These are phyloP conservation scores for Pachyrhizus erosus DNA, from an alignment of 306 rosid species.

Conservation along the genomic window DNA sequence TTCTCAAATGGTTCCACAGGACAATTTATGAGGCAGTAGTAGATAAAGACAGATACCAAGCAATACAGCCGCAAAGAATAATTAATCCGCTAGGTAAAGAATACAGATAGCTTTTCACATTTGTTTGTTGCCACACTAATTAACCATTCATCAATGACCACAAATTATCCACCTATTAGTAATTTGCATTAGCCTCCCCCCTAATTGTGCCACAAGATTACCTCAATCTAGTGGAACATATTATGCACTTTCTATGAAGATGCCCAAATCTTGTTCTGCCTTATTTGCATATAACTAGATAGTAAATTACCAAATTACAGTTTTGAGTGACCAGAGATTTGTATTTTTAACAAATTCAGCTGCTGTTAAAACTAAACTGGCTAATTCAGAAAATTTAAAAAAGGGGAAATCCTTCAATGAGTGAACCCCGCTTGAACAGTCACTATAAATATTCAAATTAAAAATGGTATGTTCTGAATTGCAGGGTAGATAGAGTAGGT, in stretches of 20 bases:
- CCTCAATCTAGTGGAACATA: not conserved
- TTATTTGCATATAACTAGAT: not conserved
- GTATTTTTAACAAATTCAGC: not conserved
- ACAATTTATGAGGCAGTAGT: constrained; percentile 22
- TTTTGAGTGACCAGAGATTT: not conserved
- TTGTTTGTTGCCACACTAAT: not conserved
- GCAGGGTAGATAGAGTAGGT: constrained; percentile 30
- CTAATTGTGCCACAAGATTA: not conserved
- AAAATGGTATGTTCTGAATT: constrained; percentile 22
- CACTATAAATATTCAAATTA: constrained; percentile 5
- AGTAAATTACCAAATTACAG: not conserved
- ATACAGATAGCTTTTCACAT: not conserved
- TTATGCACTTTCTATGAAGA: not conserved
- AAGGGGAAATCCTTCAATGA: not conserved
- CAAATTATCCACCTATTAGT: not conserved
- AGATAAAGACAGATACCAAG: not conserved
- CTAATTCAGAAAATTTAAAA: not conserved
- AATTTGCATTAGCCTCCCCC: not conserved
- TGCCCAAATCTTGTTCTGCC: not conserved
- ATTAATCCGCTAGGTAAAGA: not conserved
- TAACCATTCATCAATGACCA: not conserved
- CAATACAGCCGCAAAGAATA: not conserved
- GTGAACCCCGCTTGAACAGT: not conserved
- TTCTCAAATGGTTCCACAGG: not conserved
- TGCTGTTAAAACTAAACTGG: not conserved